A percentile compares a stretch with the other conserved stretches of the same genome.
These are phyloP conservation scores for Arabis hirsuta DNA, from an alignment of 345 rosid species.

Conservation along the genomic window DNA sequence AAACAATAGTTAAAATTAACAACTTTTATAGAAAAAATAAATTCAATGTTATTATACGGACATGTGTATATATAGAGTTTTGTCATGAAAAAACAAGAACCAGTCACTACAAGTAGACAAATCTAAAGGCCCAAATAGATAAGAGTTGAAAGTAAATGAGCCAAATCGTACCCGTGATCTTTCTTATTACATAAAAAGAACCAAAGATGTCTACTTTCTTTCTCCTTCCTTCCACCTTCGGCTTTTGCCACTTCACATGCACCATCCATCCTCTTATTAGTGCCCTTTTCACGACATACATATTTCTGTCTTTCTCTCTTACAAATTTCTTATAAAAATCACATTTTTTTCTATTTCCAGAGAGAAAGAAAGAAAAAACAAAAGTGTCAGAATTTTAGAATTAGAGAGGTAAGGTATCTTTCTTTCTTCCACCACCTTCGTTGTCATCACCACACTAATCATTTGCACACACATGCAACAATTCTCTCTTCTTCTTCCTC, in stretches of 20 bases:
- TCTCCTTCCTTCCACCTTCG: conserved; percentile 18
- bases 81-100: background rate
- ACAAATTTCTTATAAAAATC: background rate
- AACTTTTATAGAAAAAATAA: background rate
- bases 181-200: background rate
- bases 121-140: conserved; percentile 19
- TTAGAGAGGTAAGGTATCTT: conserved; percentile 31
- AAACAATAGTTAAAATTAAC: too few relatives aligned
- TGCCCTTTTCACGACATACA: conserved; percentile 27
- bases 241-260: conserved; percentile 37
- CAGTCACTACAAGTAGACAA: conserved; percentile 6
- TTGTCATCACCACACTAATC: conserved; percentile 21
- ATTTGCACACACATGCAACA: conserved; percentile 42
- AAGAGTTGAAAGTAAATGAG: conserved; percentile 8
- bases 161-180: conserved; percentile 32
- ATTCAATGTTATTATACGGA: background rate
- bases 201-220: conserved; percentile 4
- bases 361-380: background rate
- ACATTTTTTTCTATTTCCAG: conserved; percentile 2
- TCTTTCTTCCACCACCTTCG: conserved; percentile 1
- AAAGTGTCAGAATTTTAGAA: conserved; percentile 10
- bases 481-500: background rate
- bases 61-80: background rate
- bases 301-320: background rate
- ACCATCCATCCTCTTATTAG: conserved; percentile 9